Evolutionary conservation across 75 land plant species (phyloP).

Genomic region (Larix kaempferi): DNA sequence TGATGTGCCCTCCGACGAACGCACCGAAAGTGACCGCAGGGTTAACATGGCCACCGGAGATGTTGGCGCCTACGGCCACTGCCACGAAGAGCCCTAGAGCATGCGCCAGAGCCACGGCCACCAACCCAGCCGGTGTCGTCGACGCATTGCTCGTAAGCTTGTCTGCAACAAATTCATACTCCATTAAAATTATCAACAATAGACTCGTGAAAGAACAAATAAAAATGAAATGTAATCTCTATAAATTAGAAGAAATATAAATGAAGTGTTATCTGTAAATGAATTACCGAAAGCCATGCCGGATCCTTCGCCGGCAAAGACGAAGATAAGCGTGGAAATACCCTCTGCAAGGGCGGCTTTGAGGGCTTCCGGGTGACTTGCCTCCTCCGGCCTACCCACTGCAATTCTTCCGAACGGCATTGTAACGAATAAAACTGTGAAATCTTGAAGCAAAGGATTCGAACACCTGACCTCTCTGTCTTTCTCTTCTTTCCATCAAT

Average conservation of each 20-base stretch:
- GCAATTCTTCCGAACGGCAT: constrained; percentile 38
- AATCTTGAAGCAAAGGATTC: no score
- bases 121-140: constrained; percentile 44
- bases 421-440: no score
- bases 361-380: constrained; percentile 46
- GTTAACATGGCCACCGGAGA: constrained; percentile 83
- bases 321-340: constrained; percentile 57
- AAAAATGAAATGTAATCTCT: neutral
- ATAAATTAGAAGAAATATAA: neutral
- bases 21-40: constrained; percentile 81
- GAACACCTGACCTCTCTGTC: no score
- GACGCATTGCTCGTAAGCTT: constrained; percentile 37
- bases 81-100: constrained; percentile 57
- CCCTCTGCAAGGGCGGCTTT: constrained; percentile 65
- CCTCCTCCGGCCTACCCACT: constrained; percentile 41
- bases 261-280: neutral
- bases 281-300: constrained; percentile 49
- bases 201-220: neutral
- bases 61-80: constrained; percentile 56
- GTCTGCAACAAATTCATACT: neutral
- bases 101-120: constrained; percentile 59
- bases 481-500: no score
- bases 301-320: constrained; percentile 59
- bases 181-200: neutral
- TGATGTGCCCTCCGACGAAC: constrained; percentile 73